Evolutionary conservation across 306 rosid genomes (phyloP).

Genomic region (Corylus americana): DNA sequence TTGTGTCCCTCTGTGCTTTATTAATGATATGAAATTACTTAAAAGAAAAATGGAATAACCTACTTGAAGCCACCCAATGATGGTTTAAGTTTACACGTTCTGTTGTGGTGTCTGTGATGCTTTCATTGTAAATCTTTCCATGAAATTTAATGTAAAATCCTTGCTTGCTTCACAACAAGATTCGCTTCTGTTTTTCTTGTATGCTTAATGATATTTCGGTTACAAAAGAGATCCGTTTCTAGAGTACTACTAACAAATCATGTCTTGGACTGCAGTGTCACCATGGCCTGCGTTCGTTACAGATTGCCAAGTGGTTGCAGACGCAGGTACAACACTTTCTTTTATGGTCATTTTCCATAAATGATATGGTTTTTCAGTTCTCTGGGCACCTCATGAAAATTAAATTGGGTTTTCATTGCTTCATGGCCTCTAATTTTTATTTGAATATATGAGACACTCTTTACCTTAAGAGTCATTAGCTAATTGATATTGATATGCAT

Average conservation of each 20-base stretch:
- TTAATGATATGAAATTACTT: too few relatives aligned
- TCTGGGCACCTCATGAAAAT: background rate
- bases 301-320: slow-evolving; percentile 86
- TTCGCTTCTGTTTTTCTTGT: background rate
- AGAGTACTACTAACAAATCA: slow-evolving; percentile 17
- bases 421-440: background rate
- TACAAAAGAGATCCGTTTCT: background rate
- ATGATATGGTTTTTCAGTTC: background rate
- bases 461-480: background rate
- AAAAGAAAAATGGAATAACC: background rate
- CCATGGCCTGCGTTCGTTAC: slow-evolving; percentile 86
- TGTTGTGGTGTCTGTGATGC: background rate
- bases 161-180: background rate
- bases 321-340: slow-evolving; percentile 59
- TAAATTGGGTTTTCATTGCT: background rate
- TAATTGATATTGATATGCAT: background rate
- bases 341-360: background rate
- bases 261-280: slow-evolving; percentile 76
- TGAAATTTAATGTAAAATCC: background rate
- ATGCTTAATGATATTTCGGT: too few relatives aligned
- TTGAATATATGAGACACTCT: background rate
- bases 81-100: background rate
- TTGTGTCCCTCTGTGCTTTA: too few relatives aligned
- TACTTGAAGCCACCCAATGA: background rate
- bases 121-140: background rate